Evolutionary conservation across 306 rosid species (phyloP).

Genomic region (Cucurbita ficifolia): DNA sequence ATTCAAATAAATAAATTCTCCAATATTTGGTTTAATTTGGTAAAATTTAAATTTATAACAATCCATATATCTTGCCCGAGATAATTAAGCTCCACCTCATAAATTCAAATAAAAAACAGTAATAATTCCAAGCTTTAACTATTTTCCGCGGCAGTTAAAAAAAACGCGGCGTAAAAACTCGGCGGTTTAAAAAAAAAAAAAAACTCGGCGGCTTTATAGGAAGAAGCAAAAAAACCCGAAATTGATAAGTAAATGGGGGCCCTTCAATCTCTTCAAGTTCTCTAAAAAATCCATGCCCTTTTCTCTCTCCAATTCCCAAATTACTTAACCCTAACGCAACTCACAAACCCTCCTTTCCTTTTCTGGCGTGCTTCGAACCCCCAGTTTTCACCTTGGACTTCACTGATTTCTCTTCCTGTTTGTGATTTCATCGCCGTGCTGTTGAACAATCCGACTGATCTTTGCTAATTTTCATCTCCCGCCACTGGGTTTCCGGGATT

Average conservation of each 20-base stretch:
- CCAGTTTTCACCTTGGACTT: no score
- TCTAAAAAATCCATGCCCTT: not conserved
- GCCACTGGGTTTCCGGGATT: not conserved
- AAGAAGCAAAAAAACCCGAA: not conserved
- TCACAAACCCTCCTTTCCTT: not conserved
- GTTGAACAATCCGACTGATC: not conserved
- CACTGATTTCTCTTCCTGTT: not conserved
- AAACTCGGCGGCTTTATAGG: not conserved
- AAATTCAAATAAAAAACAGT: not conserved
- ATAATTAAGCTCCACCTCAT: no score
- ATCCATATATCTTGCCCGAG: no score
- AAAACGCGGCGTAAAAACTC: no score
- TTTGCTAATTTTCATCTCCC: not conserved
- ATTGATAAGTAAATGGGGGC: not conserved
- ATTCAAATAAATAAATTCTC: no score
- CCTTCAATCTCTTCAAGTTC: not conserved
- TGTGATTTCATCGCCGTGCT: not conserved
- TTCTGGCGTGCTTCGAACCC: not conserved
- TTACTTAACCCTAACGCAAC: conserved; percentile 8
- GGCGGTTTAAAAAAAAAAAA: not conserved
- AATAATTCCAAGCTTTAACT: no score
- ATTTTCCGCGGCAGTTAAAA: no score
- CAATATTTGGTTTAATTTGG: no score
- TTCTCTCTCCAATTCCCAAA: conserved; percentile 1
- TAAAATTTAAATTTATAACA: no score